A percentile compares a stretch with the other conserved stretches of the same genome.
phyloP scores from a whole-genome alignment of 2,329 filamentous ascomycete species.

The Pleurostoma richardsiae region DNA sequence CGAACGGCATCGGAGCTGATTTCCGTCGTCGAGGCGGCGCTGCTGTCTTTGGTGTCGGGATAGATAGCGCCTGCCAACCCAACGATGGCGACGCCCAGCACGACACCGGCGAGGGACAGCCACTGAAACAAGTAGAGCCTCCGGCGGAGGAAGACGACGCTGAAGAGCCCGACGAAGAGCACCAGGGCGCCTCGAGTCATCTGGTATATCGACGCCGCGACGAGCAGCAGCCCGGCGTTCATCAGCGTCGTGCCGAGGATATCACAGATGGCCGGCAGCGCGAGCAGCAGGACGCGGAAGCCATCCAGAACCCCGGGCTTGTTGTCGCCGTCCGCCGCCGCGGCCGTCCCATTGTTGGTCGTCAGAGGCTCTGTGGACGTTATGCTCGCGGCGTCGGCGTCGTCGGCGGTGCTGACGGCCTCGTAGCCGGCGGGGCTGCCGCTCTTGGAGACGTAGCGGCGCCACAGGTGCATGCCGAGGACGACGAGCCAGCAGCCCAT shows the following conservation, averaged over 20 bases:
- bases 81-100: conserved; percentile 82
- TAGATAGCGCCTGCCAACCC: conserved; percentile 84
- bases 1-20: conserved; percentile 47
- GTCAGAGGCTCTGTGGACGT: conserved; percentile 37
- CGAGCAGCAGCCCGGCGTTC: conserved; percentile 91
- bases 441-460: conserved; percentile 42
- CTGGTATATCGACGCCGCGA: conserved; percentile 95
- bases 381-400: conserved; percentile 37
- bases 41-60: conserved; percentile 53
- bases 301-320: conserved; percentile 37
- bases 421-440: conserved; percentile 55
- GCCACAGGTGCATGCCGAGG: conserved; percentile 62
- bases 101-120: conserved; percentile 81
- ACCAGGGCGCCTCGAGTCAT: conserved; percentile 96
- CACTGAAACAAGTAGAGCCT: conserved; percentile 86
- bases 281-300: conserved; percentile 67
- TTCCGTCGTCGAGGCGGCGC: conserved; percentile 17
- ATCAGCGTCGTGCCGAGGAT: conserved; percentile 94
- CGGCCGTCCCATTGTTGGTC: conserved; percentile 34
- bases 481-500: conserved; percentile 95
- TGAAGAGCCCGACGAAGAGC: conserved; percentile 92
- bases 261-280: conserved; percentile 86
- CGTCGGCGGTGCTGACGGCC: conserved; percentile 49
- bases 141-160: conserved; percentile 80
- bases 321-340: conserved; percentile 48